These are phyloP conservation scores for Cryptococcus sp. DNA, from an alignment of 1,284 basidiomycete genomes.

Conservation along the genomic window DNA sequence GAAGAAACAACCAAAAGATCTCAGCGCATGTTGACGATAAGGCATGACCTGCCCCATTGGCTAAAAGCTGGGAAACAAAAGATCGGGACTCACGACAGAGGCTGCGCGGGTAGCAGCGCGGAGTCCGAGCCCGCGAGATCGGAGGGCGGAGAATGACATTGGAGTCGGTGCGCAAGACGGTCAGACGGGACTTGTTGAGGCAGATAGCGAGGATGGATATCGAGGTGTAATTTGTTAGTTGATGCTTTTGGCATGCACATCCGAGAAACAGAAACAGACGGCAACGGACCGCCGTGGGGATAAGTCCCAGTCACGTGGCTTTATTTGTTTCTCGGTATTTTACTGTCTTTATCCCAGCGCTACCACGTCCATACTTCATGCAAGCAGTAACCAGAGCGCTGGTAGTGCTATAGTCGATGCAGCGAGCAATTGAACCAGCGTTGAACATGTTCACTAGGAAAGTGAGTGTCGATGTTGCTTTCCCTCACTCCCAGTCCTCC, in stretches of 20 bases:
- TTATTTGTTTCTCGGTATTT: slow-evolving; percentile 8
- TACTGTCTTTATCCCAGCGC: slow-evolving; percentile 14
- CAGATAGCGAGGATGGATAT: background rate
- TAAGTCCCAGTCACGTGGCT: slow-evolving; percentile 9
- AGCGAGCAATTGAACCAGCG: too few species aligned
- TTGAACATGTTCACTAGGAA: background rate
- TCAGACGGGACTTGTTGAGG: too few species aligned
- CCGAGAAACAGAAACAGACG: background rate
- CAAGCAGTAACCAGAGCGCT: background rate
- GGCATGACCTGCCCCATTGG: too few species aligned
- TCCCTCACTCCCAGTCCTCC: background rate
- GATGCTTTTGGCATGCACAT: background rate
- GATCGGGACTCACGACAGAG: slow-evolving; percentile 13
- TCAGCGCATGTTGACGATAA: background rate
- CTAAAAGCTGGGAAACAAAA: background rate
- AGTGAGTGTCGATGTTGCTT: background rate
- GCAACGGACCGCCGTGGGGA: slow-evolving; percentile 14
- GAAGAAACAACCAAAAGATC: background rate
- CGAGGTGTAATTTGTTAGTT: background rate
- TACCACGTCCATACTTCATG: background rate
- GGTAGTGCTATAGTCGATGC: too few species aligned
- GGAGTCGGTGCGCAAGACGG: background rate
- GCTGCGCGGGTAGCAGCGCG: slow-evolving; percentile 17
- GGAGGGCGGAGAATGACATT: slow-evolving; percentile 22
- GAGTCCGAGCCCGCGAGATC: slow-evolving; percentile 14